These are phyloP conservation scores for Mucuna pruriens DNA, from an alignment of 306 rosid species.

Conservation along the genomic window DNA sequence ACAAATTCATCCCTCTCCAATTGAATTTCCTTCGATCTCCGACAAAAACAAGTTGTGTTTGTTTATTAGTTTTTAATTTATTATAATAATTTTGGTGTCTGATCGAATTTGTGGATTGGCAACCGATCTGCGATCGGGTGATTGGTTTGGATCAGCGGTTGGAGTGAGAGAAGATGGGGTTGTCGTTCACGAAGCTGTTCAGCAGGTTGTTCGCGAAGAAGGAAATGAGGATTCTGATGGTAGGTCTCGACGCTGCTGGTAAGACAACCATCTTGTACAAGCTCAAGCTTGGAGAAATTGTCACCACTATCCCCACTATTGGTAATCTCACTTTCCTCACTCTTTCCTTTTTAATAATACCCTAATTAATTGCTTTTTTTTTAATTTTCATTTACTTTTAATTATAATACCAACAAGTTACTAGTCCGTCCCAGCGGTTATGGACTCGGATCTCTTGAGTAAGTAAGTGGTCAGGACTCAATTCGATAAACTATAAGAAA, in stretches of 20 bases:
- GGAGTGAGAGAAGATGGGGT: conserved; percentile 71
- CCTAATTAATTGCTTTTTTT: background rate
- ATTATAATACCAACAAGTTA: too few relatives aligned
- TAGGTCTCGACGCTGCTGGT: conserved; percentile 99
- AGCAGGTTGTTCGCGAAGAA: conserved; percentile 91
- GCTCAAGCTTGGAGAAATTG: conserved; percentile 96
- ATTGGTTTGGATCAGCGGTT: conserved; percentile 36
- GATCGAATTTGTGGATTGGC: conserved; percentile 10
- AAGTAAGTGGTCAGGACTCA: too few relatives aligned
- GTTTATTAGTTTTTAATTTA: background rate
- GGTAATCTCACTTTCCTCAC: conserved; percentile 45
- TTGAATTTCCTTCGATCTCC: background rate
- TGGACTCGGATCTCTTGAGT: too few relatives aligned
- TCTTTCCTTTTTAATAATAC: background rate
- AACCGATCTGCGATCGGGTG: background rate
- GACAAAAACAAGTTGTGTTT: background rate
- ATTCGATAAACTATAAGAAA: too few relatives aligned
- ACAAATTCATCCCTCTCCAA: background rate
- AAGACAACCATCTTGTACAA: conserved; percentile 93
- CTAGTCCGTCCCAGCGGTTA: too few relatives aligned
- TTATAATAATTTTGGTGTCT: background rate
- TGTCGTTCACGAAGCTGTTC: conserved; percentile 90
- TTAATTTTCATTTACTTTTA: background rate
- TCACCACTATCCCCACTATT: conserved; percentile 94
- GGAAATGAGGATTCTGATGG: conserved; percentile 97